Percentiles rank a stretch among this genome's conserved stretches.
Conservation (phyloP, 768 basidiomycete species). For the Amylocystis lapponica region DNA sequence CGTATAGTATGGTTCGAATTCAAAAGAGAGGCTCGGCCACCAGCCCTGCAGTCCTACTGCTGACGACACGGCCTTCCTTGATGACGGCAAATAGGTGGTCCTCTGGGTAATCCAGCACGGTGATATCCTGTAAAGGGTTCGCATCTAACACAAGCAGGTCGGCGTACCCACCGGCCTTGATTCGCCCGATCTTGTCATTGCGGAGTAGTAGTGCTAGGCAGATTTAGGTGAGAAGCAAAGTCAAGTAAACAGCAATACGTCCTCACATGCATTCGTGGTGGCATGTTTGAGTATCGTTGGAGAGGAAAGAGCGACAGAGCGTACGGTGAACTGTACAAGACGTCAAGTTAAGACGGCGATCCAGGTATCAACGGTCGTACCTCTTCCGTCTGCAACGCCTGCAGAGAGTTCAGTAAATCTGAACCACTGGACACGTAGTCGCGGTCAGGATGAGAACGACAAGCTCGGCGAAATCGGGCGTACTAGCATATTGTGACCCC, state of each 20-base stretch:
- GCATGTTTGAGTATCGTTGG: conserved; percentile 34
- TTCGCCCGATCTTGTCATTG: conserved; percentile 28
- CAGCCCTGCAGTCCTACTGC: conserved; percentile 19
- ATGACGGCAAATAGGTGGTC: conserved; percentile 31
- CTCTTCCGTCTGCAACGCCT: conserved; percentile 53
- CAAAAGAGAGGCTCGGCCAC: conserved; percentile 4
- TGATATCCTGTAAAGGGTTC: conserved; percentile 39
- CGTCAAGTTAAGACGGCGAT: neutral
- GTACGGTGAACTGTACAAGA: conserved; percentile 28
- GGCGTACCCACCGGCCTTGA: conserved; percentile 31
- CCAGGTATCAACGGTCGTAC: neutral
- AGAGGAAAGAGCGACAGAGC: conserved; percentile 30
- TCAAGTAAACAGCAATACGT: neutral
- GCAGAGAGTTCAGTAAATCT: conserved; percentile 51
- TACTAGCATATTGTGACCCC: conserved; percentile 38
- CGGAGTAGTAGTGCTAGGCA: conserved; percentile 31
- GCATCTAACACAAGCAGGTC: conserved; percentile 35
- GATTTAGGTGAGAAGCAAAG: no score
- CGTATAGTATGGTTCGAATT: no score
- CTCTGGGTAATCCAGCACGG: conserved; percentile 36
- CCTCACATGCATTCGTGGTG: conserved; percentile 33
- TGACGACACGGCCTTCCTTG: conserved; percentile 29
- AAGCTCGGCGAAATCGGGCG: conserved; percentile 10
- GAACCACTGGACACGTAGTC: conserved; percentile 11
- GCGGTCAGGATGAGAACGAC: neutral